Evolutionary conservation across 768 basidiomycete species (phyloP), one percentile per base, ranked within the genome.

Genomic region (Favolaschia claudopus): DNA sequence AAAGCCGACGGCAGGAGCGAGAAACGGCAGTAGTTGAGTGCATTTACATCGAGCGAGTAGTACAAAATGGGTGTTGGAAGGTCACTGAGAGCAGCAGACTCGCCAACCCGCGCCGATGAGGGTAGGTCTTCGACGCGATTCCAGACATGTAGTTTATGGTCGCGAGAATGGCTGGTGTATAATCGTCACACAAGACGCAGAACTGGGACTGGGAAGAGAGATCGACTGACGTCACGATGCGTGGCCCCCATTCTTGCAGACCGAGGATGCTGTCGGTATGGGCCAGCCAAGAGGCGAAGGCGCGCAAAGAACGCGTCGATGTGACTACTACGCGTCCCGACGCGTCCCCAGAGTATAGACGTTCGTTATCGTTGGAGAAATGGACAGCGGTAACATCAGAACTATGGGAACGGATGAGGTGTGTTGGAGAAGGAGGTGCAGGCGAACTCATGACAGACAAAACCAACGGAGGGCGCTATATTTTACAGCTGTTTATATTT

Each of bases 11-110:
- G 72, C 33, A 91, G 70, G 3, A 98, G 77, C 7, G 92, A 90
- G 73, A 97, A 95, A 2, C 90, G 86, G 74, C 96, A 99, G 71
- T 91, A 98, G 69, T 96, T 97, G 53, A 99, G 80, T 2, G 96
- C 89, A 69, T 99, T 99, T 58, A 96, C 88, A 67, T 95, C 92
- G 71, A 99, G 75, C 0, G 91, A 89, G 65, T 88, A 89, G 12
- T 75, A 70, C 4, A 92, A 71, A 7, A 69, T 58, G 4, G 91
- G 91, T 0, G 74, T 73, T 1, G 82, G 77, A 7, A 83, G 71
- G 27, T 77, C 80, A 1, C 82, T 76, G 34, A 82, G 66, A 0
- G 83, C 77, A 2, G 88, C 90, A 4, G 88, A 85, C 17, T 85
- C 84, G 7, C 86, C 82, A 42, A 86, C 76, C 24, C 78, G 76